Conservation (phyloP, 768 basidiomycete genomes). For the Peribolospora baueri region DNA sequence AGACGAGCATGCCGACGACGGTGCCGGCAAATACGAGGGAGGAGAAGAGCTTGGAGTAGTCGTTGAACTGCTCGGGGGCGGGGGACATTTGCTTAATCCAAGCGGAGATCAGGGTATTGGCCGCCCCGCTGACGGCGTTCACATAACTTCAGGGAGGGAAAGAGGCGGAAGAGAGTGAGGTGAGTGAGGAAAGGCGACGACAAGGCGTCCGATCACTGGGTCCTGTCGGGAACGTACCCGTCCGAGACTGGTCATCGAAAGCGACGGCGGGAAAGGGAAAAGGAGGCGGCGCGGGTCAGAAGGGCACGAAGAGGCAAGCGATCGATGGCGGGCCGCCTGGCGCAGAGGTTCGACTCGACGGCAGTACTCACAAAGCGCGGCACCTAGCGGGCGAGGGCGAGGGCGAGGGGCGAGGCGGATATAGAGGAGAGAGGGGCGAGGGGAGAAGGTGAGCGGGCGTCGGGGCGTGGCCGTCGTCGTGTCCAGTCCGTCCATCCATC, state of each 20-base stretch:
- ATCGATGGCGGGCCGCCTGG: no score
- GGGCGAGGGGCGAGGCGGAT: not conserved
- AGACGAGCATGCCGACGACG: conserved; percentile 58
- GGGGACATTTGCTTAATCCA: conserved; percentile 29
- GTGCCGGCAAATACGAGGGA: conserved; percentile 57
- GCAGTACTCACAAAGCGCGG: not conserved
- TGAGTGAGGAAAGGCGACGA: not conserved
- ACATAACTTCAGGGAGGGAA: no score
- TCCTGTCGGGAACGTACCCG: not conserved
- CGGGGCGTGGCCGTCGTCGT: no score
- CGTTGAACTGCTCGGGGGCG: conserved; percentile 27
- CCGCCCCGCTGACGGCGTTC: conserved; percentile 1
- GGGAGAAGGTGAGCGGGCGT: not conserved
- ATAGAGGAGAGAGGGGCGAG: not conserved
- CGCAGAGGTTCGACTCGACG: no score
- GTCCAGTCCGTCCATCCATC: not conserved
- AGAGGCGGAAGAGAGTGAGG: not conserved
- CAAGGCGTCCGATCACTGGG: not conserved
- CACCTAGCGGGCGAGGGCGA: not conserved
- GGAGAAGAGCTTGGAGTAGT: conserved; percentile 39
- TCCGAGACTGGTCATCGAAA: not conserved
- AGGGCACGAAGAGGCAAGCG: no score
- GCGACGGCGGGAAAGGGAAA: not conserved
- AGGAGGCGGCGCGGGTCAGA: no score
- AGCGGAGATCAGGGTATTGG: conserved; percentile 26